Evolutionary conservation across 192 early-diverging fungal species (phyloP).

Genomic region (Coemansia sp.): DNA sequence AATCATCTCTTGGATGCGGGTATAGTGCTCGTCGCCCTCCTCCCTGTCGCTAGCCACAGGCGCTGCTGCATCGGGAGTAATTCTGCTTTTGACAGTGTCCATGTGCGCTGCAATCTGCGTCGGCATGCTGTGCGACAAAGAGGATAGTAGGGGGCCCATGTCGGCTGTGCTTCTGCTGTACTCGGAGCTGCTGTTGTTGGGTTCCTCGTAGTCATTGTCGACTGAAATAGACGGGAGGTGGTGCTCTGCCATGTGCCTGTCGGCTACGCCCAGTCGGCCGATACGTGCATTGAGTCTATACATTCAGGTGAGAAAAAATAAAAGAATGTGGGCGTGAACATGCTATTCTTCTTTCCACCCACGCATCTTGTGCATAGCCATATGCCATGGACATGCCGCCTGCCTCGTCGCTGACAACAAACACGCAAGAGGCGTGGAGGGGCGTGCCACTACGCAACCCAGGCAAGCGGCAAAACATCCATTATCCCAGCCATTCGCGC

Average conservation of each 20-base stretch:
- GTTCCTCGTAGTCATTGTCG: no score
- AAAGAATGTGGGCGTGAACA: not conserved
- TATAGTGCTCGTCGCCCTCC: constrained; percentile 35
- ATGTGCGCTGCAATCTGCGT: not conserved
- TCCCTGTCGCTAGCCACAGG: constrained; percentile 3
- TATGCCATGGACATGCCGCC: no score
- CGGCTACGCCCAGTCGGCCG: constrained; percentile 14
- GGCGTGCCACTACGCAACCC: no score
- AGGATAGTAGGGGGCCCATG: not conserved
- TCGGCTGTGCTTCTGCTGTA: not conserved
- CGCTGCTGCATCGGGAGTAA: not conserved
- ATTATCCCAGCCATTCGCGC: not conserved
- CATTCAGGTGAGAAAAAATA: not conserved
- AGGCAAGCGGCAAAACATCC: no score
- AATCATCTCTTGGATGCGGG: constrained; percentile 49
- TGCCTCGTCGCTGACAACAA: no score
- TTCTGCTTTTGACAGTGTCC: not conserved
- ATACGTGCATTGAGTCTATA: constrained; percentile 43
- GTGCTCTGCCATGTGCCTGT: not conserved
- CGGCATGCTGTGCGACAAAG: no score
- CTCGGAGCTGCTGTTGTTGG: not conserved
- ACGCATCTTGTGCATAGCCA: no score
- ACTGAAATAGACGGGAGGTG: not conserved
- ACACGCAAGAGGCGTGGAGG: no score
- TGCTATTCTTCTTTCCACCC: no score